These are phyloP conservation scores for Syzygium syzygioides DNA, from an alignment of 441 rosid species.

Conservation along the genomic window DNA sequence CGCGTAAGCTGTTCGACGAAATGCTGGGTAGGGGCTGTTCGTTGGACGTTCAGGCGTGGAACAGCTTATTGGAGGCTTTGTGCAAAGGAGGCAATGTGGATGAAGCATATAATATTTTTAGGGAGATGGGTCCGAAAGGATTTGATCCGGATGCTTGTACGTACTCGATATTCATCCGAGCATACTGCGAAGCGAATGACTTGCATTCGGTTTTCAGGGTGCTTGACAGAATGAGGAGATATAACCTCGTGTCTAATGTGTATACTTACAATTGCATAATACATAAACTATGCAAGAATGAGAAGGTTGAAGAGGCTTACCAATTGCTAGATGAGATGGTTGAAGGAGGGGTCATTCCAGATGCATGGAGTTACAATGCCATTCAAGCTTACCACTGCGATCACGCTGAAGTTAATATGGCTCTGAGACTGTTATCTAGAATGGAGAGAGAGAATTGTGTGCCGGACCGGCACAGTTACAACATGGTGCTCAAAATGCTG, in stretches of 20 bases:
- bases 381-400: constrained; percentile 77
- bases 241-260: constrained; percentile 60
- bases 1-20: constrained; percentile 81
- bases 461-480: constrained; percentile 72
- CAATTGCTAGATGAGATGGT: constrained; percentile 62
- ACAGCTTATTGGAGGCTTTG: constrained; percentile 64
- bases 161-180: constrained; percentile 59
- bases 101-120: constrained; percentile 58
- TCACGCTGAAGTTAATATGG: constrained; percentile 67
- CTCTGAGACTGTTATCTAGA: constrained; percentile 51
- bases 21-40: constrained; percentile 36
- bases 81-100: constrained; percentile 62
- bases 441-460: constrained; percentile 52
- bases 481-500: constrained; percentile 74
- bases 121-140: constrained; percentile 47
- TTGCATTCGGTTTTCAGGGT: constrained; percentile 60
- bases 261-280: constrained; percentile 75
- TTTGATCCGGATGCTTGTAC: constrained; percentile 60
- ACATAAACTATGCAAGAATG: constrained; percentile 65
- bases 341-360: constrained; percentile 45
- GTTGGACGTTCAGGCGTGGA: constrained; percentile 60
- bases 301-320: constrained; percentile 68
- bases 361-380: constrained; percentile 80
- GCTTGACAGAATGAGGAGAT: constrained; percentile 70
- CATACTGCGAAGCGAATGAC: constrained; percentile 56